Base-by-base conservation (phyloP, 1,284 basidiomycete genomes). In the Calocybe gambosa region DNA sequence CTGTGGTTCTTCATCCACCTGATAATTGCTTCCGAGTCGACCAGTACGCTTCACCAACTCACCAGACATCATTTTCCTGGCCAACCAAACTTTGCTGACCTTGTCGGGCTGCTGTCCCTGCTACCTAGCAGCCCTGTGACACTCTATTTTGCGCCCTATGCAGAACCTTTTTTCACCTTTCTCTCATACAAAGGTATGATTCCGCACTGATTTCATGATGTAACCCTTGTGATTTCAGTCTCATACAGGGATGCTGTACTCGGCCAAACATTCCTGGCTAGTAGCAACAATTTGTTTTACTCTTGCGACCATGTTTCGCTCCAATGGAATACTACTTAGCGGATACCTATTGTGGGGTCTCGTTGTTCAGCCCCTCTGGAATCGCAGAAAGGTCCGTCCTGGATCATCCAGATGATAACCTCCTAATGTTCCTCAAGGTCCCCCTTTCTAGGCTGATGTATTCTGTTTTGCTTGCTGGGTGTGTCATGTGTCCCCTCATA, bases 151-250 rank as follows among this genome's bases (percentile, higher is more conserved):
- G 82, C 84, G 0, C 77, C 87, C 0, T 95, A 89, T 58, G 82
- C 75, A 36, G 95, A 98, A 59, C 84, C 92, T 0, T 85, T 92
- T 61, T 95, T 88, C 64, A 86, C 93, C 0, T 76, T 80, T 46
- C 65, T 87, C 12, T 84, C 88, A 0, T 93, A 94, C 57, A 69
- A 67, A 58, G 93, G 91, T 70, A 58, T 61, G 21, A 65, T 60
- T 42, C 41, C 19, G 5, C n/a, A 25, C 38, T 42, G 34, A 28
- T 41, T 28, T 1, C n/a, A 45, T 3, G 21, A 23, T 23, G 7
- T 25, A 25, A 37, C 45, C 31, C 50, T 40, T 43, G 39, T 42
- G 25, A 5, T 40, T 49, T 40, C 23, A n/a, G 34, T 13, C 6
- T 15, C 10, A 39, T 46, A 19, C 47, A 81, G 81, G 80, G 1